A percentile compares a stretch with the other conserved stretches of the same genome.
phyloP scores from a whole-genome alignment of 305 asterid genomes.

The Coffea humblotiana region DNA sequence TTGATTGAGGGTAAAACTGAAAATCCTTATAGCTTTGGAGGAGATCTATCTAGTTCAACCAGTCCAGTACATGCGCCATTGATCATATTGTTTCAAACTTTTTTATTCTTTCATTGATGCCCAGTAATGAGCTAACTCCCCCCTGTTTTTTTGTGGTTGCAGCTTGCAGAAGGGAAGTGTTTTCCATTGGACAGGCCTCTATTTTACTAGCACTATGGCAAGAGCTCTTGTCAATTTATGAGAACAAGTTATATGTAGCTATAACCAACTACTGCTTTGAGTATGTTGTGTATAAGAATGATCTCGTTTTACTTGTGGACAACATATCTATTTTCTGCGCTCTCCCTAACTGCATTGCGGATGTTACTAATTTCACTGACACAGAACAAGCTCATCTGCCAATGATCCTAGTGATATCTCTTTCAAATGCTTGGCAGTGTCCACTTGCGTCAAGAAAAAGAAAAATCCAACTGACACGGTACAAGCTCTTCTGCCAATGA shows the following conservation, averaged over 20 bases:
- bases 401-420: background rate
- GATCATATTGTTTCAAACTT: background rate
- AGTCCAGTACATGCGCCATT: background rate
- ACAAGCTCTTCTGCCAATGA: background rate
- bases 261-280: background rate
- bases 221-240: conserved; percentile 4
- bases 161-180: background rate
- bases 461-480: background rate
- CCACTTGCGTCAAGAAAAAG: background rate
- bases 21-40: too few species aligned
- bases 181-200: conserved; percentile 14
- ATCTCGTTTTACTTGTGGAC: conserved; percentile 6
- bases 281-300: conserved; percentile 14
- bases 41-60: background rate
- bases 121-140: background rate
- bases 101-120: background rate
- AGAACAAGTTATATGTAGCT: conserved; percentile 4
- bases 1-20: background rate
- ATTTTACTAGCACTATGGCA: background rate
- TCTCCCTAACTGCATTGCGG: background rate
- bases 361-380: background rate
- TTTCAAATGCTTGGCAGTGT: background rate
- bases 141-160: background rate
- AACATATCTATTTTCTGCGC: background rate
- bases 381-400: background rate